Evolutionary conservation across 139 green algal species (phyloP).

Genomic region (Pycnococcus provasolii): DNA sequence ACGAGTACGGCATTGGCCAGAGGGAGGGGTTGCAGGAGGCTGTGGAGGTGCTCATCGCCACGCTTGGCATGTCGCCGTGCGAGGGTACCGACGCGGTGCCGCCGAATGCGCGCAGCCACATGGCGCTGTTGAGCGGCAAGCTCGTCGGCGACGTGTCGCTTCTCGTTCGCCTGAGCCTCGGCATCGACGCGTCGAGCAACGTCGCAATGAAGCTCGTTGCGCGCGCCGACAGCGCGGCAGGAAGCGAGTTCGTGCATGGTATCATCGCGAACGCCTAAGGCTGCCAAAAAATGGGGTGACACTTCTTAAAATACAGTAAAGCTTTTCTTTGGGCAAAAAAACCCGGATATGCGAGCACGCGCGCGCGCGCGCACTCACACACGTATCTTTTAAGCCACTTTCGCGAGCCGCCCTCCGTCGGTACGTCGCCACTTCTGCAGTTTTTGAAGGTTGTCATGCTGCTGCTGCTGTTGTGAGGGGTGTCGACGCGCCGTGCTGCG

Average conservation of each 20-base stretch:
- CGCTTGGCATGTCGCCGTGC: conserved; percentile 80
- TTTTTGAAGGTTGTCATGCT: no score
- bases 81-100: conserved; percentile 89
- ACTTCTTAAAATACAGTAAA: no score
- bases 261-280: conserved; percentile 57
- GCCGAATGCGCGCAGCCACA: conserved; percentile 84
- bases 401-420: no score
- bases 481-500: no score
- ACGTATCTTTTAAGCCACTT: no score
- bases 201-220: conserved; percentile 95
- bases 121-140: conserved; percentile 65
- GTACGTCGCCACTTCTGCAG: no score
- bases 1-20: conserved; percentile 86
- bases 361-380: no score
- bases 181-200: conserved; percentile 67
- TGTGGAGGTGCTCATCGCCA: conserved; percentile 79
- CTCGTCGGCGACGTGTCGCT: conserved; percentile 53
- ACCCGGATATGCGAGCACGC: no score
- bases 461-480: no score
- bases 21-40: conserved; percentile 70
- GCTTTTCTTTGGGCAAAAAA: no score
- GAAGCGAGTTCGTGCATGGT: conserved; percentile 68
- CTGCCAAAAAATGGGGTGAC: no score
- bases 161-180: conserved; percentile 78
- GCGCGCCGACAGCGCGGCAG: conserved; percentile 47